Base-by-base conservation (phyloP, 768 basidiomycete species). In the Zangia roseola region DNA sequence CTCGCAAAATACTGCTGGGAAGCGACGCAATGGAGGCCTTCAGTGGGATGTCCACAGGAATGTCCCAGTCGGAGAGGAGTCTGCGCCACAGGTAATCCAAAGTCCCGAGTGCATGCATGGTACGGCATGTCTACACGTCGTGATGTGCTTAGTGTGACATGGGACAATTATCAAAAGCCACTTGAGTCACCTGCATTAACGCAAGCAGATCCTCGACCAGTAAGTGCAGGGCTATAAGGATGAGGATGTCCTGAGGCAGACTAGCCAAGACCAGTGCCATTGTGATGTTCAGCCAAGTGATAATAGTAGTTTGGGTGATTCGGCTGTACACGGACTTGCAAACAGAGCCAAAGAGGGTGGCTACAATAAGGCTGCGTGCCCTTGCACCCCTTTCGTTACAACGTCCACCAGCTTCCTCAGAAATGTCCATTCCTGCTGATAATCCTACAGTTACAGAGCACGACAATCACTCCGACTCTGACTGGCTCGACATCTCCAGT, bases 401-500 rank as follows among this genome's bases (percentile, higher is more conserved):
- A 51, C 66, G 53, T 36, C 57, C 62, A 61, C 49, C 49, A 59
- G 42, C 52, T 36, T 20, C 54, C 37, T 40, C 43, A 44, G n/a
- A 45, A 52, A 70, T 64, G 60, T 47, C 64, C 57, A 64, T 74
- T 53, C 64, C 62, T 51, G 62, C 68, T 56, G 70, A 70, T 51
- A 69, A 71, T 54, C 71, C 73, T 46, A 62, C 61, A 53, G 72
- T 80, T 67, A 80, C 84, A 58, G 87, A 88, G 64, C 63, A 76
- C 55, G 86, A 86, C 63, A 79, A 68, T 53, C 67, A 81, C 53
- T 90, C 87, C 33, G 88, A 91, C 71, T 88, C 85, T 25, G 88
- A 91, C 68, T 91, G 88, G 88, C 83, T 88, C 60, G 88, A 90
- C 60, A 77, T 91, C 56, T 72, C 84, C 25, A 83, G 81, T 60